These are phyloP conservation scores for Kazachstania bromeliacearum DNA, from an alignment of 805 yeast genomes.

Conservation along the genomic window DNA sequence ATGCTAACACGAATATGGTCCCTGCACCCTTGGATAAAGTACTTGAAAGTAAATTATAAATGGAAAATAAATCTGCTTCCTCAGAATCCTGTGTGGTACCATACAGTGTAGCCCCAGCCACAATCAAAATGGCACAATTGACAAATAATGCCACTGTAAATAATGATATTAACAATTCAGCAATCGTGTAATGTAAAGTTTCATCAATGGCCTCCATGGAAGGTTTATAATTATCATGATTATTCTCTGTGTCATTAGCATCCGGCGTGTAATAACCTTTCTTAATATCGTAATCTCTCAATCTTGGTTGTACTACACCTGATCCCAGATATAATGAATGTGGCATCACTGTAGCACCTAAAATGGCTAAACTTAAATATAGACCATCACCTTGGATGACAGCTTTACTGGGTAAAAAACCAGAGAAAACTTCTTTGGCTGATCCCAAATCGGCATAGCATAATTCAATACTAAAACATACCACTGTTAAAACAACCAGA, in stretches of 20 bases:
- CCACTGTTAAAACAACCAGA: conserved; percentile 71
- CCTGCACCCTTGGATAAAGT: conserved; percentile 73
- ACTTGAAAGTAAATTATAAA: conserved; percentile 54
- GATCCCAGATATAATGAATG: conserved; percentile 83
- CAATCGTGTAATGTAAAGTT: conserved; percentile 72
- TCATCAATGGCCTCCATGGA: conserved; percentile 73
- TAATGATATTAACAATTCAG: conserved; percentile 71
- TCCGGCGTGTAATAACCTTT: conserved; percentile 48
- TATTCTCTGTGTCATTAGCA: conserved; percentile 28
- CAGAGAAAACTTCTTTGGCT: conserved; percentile 55
- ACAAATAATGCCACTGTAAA: conserved; percentile 88
- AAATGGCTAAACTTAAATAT: conserved; percentile 70
- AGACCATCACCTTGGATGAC: conserved; percentile 55
- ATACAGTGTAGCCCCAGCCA: conserved; percentile 79
- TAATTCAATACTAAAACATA: conserved; percentile 75
- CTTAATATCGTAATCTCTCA: conserved; percentile 66
- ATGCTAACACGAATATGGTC: conserved; percentile 72
- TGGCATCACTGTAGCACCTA: conserved; percentile 96
- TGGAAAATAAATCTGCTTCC: conserved; percentile 76
- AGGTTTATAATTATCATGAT: conserved; percentile 53
- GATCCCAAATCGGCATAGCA: conserved; percentile 50
- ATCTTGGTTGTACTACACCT: conserved; percentile 78
- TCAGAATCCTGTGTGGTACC: conserved; percentile 47
- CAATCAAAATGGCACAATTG: conserved; percentile 79
- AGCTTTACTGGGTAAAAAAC: conserved; percentile 49